Evolutionary conservation across 495 filamentous ascomycete genomes (phyloP).

Genomic region (Tuber magnatum): DNA sequence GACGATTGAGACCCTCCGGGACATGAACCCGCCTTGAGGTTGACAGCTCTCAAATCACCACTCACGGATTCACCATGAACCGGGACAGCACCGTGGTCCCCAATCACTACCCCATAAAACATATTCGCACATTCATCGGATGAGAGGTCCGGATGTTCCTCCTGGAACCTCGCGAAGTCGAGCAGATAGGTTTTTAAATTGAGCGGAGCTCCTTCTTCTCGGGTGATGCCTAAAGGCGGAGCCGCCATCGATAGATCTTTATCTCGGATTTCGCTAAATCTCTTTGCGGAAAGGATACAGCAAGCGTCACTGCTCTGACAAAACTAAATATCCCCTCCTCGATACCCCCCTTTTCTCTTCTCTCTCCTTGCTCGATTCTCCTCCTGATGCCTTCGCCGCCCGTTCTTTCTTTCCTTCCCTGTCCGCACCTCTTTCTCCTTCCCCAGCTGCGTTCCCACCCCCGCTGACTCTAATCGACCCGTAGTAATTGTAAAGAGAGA

Average conservation of each 20-base stretch:
- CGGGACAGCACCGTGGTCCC: neutral
- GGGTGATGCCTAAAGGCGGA: constrained; percentile 13
- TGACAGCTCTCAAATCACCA: neutral
- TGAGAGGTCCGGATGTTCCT: constrained; percentile 20
- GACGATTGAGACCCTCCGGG: neutral
- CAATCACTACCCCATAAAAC: constrained; percentile 9
- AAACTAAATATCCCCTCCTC: neutral
- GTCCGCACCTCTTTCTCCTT: neutral
- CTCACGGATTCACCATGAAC: neutral
- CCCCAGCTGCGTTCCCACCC: neutral
- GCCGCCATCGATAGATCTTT: constrained; percentile 23
- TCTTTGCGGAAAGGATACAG: neutral
- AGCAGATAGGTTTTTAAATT: constrained; percentile 11
- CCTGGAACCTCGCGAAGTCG: constrained; percentile 19
- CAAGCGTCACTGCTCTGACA: neutral
- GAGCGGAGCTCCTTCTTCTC: neutral
- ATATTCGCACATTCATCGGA: constrained; percentile 20
- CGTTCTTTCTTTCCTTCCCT: neutral
- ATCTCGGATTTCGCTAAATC: neutral
- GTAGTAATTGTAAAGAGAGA: neutral
- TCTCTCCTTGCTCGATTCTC: neutral
- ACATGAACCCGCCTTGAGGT: neutral
- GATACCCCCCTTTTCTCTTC: neutral
- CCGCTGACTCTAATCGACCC: neutral
- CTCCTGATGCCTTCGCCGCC: neutral